Percentiles rank a stretch among this genome's conserved stretches.
Evolutionary conservation across 495 filamentous ascomycete genomes (phyloP).

Genomic region (Letharia columbiana): DNA sequence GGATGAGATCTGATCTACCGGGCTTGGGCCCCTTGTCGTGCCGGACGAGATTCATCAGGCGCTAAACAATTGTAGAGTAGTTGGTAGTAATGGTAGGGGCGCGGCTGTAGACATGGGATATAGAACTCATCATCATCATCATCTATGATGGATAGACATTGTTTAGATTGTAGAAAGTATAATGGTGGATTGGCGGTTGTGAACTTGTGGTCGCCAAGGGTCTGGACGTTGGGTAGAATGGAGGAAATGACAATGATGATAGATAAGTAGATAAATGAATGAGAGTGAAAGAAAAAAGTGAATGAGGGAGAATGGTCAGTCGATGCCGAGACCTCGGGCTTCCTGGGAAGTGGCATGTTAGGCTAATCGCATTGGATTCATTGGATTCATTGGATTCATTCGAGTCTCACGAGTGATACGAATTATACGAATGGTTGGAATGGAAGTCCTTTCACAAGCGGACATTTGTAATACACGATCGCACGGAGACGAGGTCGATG

Average conservation of each 20-base stretch:
- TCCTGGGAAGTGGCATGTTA: constrained; percentile 1
- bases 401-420: too few species aligned
- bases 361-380: constrained; percentile 1
- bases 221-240: background rate
- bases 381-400: too few species aligned
- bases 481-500: constrained; percentile 1
- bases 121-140: background rate
- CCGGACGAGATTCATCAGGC: background rate
- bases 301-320: too few species aligned
- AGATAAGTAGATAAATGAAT: too few species aligned
- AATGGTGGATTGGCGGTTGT: too few species aligned
- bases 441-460: too few species aligned
- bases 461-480: background rate
- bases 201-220: too few species aligned
- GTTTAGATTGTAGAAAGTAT: background rate
- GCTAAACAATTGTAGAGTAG: background rate
- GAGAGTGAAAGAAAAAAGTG: too few species aligned
- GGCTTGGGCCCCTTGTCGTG: constrained; percentile 11
- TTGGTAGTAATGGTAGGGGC: background rate
- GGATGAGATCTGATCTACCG: background rate
- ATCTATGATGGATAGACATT: constrained; percentile 11
- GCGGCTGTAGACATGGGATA: constrained; percentile 4
- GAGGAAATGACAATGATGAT: background rate
- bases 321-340: too few species aligned
- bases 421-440: too few species aligned